phyloP scores from a whole-genome alignment of 83 land plant species.

The Thuja plicata region DNA sequence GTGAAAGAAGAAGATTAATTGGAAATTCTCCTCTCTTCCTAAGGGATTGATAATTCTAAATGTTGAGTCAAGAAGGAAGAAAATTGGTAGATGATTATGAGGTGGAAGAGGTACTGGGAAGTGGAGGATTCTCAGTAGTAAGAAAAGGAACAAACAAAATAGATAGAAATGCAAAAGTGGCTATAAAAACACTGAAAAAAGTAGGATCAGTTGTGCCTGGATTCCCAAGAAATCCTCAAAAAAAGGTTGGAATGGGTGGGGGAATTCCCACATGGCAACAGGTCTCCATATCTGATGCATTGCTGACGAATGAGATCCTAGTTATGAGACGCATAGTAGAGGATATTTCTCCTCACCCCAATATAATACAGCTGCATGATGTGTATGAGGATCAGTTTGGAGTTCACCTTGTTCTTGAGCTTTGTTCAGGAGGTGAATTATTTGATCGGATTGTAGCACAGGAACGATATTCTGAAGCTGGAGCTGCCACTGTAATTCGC shows the following conservation, averaged over 20 bases:
- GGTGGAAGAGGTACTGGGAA: conserved; percentile 46
- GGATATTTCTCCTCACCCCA: conserved; percentile 61
- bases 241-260: background rate
- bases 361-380: conserved; percentile 60
- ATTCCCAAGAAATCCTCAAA: background rate
- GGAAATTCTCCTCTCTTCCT: background rate
- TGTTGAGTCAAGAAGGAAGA: conserved; percentile 28
- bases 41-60: background rate
- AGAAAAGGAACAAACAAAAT: conserved; percentile 38
- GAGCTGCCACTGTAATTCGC: conserved; percentile 51
- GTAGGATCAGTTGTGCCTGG: conserved; percentile 19
- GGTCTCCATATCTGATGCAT: conserved; percentile 52
- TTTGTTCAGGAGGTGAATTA: conserved; percentile 71
- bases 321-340: conserved; percentile 73
- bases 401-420: conserved; percentile 70
- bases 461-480: conserved; percentile 43
- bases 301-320: conserved; percentile 67
- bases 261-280: conserved; percentile 27
- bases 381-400: conserved; percentile 60
- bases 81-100: conserved; percentile 48
- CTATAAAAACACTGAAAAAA: conserved; percentile 63
- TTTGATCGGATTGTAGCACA: conserved; percentile 65
- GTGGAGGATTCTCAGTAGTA: conserved; percentile 74
- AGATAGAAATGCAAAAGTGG: conserved; percentile 23
- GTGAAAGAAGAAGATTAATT: background rate